Base-by-base conservation (phyloP, 345 rosid species). In the Pugionium cornutum region DNA sequence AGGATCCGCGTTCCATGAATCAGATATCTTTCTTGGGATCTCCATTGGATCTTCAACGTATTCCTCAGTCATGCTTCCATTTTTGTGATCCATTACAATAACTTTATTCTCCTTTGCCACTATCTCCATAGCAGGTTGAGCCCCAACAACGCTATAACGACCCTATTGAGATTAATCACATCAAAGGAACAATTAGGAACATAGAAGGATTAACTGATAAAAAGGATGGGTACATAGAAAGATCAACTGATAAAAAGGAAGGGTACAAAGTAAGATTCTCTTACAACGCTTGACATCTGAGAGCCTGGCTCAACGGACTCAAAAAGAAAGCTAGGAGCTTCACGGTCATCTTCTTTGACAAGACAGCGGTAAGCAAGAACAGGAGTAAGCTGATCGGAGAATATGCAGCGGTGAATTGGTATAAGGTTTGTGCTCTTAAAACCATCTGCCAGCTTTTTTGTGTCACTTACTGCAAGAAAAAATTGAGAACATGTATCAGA, bases 331-430 rank as follows among this genome's bases (percentile, higher is more conserved):
- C 96, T 88, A 0, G 99, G 96, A 55, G 90, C 83, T 39, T 94
- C 97, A 35, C 83, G 79, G 57, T 94, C 95, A 54, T 90, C 90
- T 72, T 83, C 96, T 65, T 74, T 75, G n/a, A 88, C 97, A 72
- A 94, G 57, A 75, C 99, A 94, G 37, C 97, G 84, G 58, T 88
- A 90, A 44, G 95, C 99, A 58, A 84, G 74, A 52, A 94, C 86
- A 0, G 96, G 99, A 53, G 92, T 94, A 7, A 90, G 90, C 58
- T 86, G 96, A 71, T 94, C 99, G 2, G 90, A 79, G 81, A 90
- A 94, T 53, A 94, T 80, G 60, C 90, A 86, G 0, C 76, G 76
- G 63, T 77, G 84, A 28, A 94, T 77, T 0, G 95, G 96, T n/a
- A 90, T 77, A 11, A 94, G 58, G 61, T 88, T 89, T 31, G 86